Evolutionary conservation across 1,284 basidiomycete species (phyloP).

Genomic region (Peniophora sp.): DNA sequence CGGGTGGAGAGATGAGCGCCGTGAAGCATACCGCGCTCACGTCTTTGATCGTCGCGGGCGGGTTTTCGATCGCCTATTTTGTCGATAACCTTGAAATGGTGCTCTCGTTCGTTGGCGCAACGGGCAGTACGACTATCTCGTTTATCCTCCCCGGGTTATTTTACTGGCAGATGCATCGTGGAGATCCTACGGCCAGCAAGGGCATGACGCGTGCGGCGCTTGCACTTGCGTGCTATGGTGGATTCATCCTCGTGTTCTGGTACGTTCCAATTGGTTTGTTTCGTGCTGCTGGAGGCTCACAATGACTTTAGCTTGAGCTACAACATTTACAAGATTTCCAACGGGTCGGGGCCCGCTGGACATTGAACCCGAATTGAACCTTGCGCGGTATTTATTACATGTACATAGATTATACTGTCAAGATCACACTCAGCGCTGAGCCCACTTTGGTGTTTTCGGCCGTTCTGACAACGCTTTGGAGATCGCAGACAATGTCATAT

Average conservation of each 20-base stretch:
- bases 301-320: conserved; percentile 50
- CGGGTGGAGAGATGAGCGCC: conserved; percentile 55
- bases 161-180: conserved; percentile 76
- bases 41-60: conserved; percentile 56
- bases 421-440: no score
- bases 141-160: conserved; percentile 93
- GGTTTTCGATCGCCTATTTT: conserved; percentile 77
- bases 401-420: not conserved
- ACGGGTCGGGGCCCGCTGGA: conserved; percentile 15
- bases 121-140: conserved; percentile 94
- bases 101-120: conserved; percentile 93
- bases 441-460: no score
- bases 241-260: conserved; percentile 84
- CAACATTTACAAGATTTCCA: conserved; percentile 61
- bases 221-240: conserved; percentile 68
- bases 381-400: conserved; percentile 1
- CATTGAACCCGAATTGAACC: conserved; percentile 11
- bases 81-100: conserved; percentile 83
- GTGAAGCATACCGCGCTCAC: conserved; percentile 76
- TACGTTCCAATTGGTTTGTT: conserved; percentile 29
- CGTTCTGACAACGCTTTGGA: no score
- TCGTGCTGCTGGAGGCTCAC: conserved; percentile 5
- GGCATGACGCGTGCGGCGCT: conserved; percentile 56
- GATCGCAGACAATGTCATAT: no score
- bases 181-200: conserved; percentile 53